Evolutionary conservation across 2,329 filamentous ascomycete genomes (phyloP).

Genomic region (Plenodomus biglobosus): DNA sequence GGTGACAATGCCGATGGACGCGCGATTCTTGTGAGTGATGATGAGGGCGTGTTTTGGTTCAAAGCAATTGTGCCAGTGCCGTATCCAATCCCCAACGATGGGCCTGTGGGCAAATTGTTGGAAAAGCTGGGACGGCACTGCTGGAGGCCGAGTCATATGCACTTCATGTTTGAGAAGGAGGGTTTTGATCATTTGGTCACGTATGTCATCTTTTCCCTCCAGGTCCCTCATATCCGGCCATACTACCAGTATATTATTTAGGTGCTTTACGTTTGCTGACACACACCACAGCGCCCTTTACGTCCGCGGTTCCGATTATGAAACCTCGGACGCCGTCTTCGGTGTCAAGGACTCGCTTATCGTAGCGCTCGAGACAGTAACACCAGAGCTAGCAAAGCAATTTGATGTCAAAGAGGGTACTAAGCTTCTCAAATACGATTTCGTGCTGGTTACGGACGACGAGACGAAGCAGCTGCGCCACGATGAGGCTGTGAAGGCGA

Average conservation of each 20-base stretch:
- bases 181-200: slow-evolving; percentile 73
- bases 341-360: slow-evolving; percentile 79
- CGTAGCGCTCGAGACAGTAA: slow-evolving; percentile 31
- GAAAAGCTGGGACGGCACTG: slow-evolving; percentile 34
- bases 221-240: neutral
- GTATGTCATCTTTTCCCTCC: slow-evolving; percentile 51
- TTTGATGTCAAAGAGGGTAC: slow-evolving; percentile 65
- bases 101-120: slow-evolving; percentile 62
- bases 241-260: too few species aligned
- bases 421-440: slow-evolving; percentile 70
- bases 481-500: slow-evolving; percentile 65
- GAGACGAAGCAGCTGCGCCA: slow-evolving; percentile 69
- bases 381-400: slow-evolving; percentile 29
- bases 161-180: slow-evolving; percentile 65
- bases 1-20: slow-evolving; percentile 66
- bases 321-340: slow-evolving; percentile 82
- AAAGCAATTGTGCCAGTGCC: slow-evolving; percentile 80
- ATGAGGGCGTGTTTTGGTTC: slow-evolving; percentile 79
- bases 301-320: slow-evolving; percentile 75
- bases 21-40: slow-evolving; percentile 69
- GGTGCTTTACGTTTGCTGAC: too few species aligned
- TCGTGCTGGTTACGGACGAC: slow-evolving; percentile 71
- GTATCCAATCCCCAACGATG: slow-evolving; percentile 80
- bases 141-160: slow-evolving; percentile 45
- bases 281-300: slow-evolving; percentile 65